These are phyloP conservation scores for Fagopyrum homotropicum DNA, from an alignment of 148 eudicot species.

Conservation along the genomic window DNA sequence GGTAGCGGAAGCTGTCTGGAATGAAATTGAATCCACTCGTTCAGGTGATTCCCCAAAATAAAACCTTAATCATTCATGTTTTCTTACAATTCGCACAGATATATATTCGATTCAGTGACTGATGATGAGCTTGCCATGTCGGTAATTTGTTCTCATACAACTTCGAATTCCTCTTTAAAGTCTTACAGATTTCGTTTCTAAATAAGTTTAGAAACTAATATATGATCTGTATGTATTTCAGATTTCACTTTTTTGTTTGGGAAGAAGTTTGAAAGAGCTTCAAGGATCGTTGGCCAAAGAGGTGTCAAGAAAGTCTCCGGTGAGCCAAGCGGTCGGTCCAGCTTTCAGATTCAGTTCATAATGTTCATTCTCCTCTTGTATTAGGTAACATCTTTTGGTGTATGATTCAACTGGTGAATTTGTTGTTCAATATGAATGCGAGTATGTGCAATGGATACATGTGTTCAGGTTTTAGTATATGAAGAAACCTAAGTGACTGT, in stretches of 20 bases:
- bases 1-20: conserved; percentile 69
- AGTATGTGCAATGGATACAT: background rate
- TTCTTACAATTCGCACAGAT: too few relatives aligned
- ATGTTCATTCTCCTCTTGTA: background rate
- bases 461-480: background rate
- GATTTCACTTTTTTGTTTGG: conserved; percentile 76
- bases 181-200: background rate
- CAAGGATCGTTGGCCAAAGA: conserved; percentile 70
- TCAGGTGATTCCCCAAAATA: background rate
- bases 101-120: too few relatives aligned
- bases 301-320: conserved; percentile 75
- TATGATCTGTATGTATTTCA: conserved; percentile 12
- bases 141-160: too few relatives aligned
- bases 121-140: too few relatives aligned
- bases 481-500: background rate
- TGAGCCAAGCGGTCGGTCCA: conserved; percentile 59
- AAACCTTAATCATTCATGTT: too few relatives aligned
- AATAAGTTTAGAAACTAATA: background rate
- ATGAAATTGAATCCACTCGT: conserved; percentile 46
- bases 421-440: background rate
- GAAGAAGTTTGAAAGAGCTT: conserved; percentile 82
- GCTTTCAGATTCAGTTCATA: conserved; percentile 53
- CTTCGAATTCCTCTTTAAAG: background rate
- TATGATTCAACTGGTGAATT: background rate
- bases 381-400: background rate